Evolutionary conservation across 495 filamentous ascomycete species (phyloP), one percentile per base, ranked within the genome.

Genomic region (Lasiosphaeria ovina): DNA sequence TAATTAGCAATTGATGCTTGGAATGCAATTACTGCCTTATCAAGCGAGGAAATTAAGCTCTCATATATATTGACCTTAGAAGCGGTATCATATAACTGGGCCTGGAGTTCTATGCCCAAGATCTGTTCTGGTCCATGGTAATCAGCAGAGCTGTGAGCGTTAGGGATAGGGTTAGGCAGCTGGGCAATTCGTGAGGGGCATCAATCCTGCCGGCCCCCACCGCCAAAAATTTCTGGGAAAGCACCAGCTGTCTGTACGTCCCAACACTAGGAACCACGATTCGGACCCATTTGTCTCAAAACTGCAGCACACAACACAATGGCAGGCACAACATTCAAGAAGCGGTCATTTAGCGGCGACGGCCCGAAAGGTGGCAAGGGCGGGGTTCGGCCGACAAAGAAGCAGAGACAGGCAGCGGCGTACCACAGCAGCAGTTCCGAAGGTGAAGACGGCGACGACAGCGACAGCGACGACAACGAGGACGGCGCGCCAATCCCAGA

Each of bases 341-440:
- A 73, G 64, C 68, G 70, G 16, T 54, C 64, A 12, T 66, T 68
- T 54, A 79, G 83, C 55, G 79, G 83, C 45, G 80, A 87, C 34
- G 79, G 77, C 59, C 77, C 82, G 49, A 82, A 83, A 64, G 77
- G 79, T 50, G 83, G 81, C 66, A 71, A 50, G 74, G 83, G 81
- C 66, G 72, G 53, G 74, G 14, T 75, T 38, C 76, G 81, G 24
- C 85, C 87, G 3, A 74, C 76, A 42, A 90, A 89, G 74, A 91
- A 90, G 72, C 83, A 91, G 69, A 86, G 84, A 66, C 86, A 89
- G 75, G 82, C 88, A 64, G 74, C 69, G 49, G 74, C 82, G 49
- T 93, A 94, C 74, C 83, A 92, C 82, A 90, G 88, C 82, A 90
- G 88, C 79, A 85, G 84, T 67, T 90, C 87, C 58, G 74, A 74